A percentile compares a stretch with the other conserved stretches of the same genome.
Conservation (phyloP, 331 rosid species). For the Telfairia occidentalis region DNA sequence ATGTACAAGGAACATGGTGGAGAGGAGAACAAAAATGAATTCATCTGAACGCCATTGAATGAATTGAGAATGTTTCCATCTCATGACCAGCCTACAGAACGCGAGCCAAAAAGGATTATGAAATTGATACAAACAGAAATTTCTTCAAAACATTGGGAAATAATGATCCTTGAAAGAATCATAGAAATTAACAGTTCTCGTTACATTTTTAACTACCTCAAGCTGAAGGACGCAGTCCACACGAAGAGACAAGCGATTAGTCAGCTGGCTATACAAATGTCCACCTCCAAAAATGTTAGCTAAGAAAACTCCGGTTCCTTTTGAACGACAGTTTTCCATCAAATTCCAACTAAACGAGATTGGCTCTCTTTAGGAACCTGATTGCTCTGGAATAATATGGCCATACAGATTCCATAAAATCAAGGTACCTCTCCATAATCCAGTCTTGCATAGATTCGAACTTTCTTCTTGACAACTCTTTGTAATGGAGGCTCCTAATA, state of each 20-base stretch:
- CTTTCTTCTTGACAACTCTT: slow-evolving; percentile 36
- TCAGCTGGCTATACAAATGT: neutral
- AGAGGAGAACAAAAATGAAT: neutral
- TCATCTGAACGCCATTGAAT: neutral
- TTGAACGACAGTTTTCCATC: neutral
- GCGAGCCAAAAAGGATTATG: neutral
- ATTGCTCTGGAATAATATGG: slow-evolving; percentile 67
- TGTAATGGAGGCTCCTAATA: slow-evolving; percentile 41
- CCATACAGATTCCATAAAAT: slow-evolving; percentile 77
- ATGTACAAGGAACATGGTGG: neutral
- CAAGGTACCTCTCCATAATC: slow-evolving; percentile 52
- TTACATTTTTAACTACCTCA: neutral
- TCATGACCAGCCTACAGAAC: neutral
- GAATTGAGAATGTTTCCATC: neutral
- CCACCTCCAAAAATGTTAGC: neutral
- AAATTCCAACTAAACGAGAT: slow-evolving; percentile 26
- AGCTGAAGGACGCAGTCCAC: neutral
- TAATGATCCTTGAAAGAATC: neutral
- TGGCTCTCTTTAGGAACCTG: slow-evolving; percentile 67
- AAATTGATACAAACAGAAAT: neutral
- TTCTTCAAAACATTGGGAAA: neutral
- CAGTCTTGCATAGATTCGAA: slow-evolving; percentile 38
- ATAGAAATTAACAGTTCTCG: neutral
- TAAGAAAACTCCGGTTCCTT: neutral
- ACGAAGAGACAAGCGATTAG: neutral